These are phyloP conservation scores for Aspergillus fumigatiaffinis DNA, from an alignment of 2,329 filamentous ascomycete genomes.

Conservation along the genomic window DNA sequence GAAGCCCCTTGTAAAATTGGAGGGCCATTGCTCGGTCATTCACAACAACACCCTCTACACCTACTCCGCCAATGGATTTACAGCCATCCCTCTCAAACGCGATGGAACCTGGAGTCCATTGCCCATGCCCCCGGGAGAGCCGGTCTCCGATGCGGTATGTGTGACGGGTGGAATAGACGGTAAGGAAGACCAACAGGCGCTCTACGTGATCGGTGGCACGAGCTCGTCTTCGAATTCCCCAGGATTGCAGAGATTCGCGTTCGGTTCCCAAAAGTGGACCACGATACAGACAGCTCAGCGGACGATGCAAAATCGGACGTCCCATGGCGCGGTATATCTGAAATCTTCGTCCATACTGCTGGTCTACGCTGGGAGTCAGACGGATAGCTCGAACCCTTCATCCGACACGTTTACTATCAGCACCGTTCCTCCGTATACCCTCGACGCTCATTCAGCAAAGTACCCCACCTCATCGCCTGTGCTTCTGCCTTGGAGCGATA, in stretches of 20 bases:
- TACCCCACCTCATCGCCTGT: constrained; percentile 64
- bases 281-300: constrained; percentile 47
- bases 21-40: constrained; percentile 76
- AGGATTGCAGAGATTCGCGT: constrained; percentile 69
- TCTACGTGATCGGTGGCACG: constrained; percentile 82
- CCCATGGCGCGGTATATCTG: constrained; percentile 75
- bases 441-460: constrained; percentile 56
- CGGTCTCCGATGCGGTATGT: constrained; percentile 72
- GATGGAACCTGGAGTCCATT: constrained; percentile 70
- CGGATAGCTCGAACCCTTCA: constrained; percentile 56
- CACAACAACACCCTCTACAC: constrained; percentile 80
- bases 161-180: constrained; percentile 62
- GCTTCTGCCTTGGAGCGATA: constrained; percentile 69
- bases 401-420: constrained; percentile 72
- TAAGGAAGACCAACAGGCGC: constrained; percentile 55
- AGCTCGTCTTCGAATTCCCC: constrained; percentile 56
- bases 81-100: constrained; percentile 64
- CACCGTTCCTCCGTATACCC: constrained; percentile 60
- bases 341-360: constrained; percentile 67
- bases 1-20: constrained; percentile 64
- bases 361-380: constrained; percentile 72
- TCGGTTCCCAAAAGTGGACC: constrained; percentile 56
- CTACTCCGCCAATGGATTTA: constrained; percentile 71
- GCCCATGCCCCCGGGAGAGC: constrained; percentile 60
- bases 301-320: constrained; percentile 64